Percentiles rank a stretch among this genome's conserved stretches.
These are phyloP conservation scores for Exophiala xenobiotica DNA, from an alignment of 2,329 filamentous ascomycete genomes.

Conservation along the genomic window DNA sequence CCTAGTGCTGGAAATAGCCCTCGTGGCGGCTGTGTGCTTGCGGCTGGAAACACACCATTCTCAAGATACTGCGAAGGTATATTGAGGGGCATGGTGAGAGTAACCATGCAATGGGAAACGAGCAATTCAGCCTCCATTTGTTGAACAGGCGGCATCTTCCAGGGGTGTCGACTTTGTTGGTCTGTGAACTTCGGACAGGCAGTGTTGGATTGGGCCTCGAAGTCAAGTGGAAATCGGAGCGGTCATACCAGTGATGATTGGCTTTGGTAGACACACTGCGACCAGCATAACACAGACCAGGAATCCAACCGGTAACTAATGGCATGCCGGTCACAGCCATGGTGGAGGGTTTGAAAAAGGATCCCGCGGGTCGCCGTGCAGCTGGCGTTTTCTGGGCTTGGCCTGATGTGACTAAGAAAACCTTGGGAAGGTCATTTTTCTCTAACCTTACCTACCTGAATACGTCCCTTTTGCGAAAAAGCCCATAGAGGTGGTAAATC, in stretches of 20 bases:
- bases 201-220: slow-evolving; percentile 8
- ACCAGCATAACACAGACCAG: slow-evolving; percentile 15
- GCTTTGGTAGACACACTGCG: neutral
- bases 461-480: neutral
- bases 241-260: slow-evolving; percentile 5
- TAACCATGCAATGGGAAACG: slow-evolving; percentile 17
- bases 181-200: slow-evolving; percentile 4
- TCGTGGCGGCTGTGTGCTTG: slow-evolving; percentile 15
- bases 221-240: slow-evolving; percentile 14
- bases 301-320: slow-evolving; percentile 1
- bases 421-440: slow-evolving; percentile 11
- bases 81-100: slow-evolving; percentile 10
- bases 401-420: slow-evolving; percentile 21
- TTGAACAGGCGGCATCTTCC: slow-evolving; percentile 15
- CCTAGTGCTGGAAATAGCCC: slow-evolving; percentile 15
- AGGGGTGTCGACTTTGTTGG: slow-evolving; percentile 6
- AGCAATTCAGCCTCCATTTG: slow-evolving; percentile 23
- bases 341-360: slow-evolving; percentile 17
- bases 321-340: neutral
- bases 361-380: slow-evolving; percentile 19
- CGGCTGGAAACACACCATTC: slow-evolving; percentile 19
- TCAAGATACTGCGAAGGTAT: slow-evolving; percentile 16
- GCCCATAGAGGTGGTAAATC: slow-evolving; percentile 1
- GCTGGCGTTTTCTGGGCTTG: slow-evolving; percentile 15
- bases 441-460: neutral